phyloP scores from a whole-genome alignment of 192 early-diverging fungal species.

The Coemansia sp. region DNA sequence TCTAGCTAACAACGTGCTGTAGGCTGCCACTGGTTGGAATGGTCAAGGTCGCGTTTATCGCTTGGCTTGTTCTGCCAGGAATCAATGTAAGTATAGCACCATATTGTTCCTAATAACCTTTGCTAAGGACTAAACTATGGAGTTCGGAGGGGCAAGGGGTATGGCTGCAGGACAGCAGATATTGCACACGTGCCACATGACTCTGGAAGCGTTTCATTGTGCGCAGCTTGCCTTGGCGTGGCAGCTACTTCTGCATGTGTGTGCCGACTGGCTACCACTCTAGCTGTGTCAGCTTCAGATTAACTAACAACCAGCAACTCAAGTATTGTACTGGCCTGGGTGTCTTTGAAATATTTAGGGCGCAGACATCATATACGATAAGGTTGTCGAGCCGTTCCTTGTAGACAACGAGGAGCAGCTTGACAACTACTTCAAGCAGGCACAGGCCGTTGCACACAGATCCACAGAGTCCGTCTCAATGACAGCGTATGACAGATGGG shows the following conservation, averaged over 20 bases:
- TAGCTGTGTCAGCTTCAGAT: neutral
- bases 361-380: slow-evolving; percentile 47
- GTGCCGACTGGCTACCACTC: neutral
- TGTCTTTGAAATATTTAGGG: slow-evolving; percentile 22
- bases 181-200: slow-evolving; percentile 12
- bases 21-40: slow-evolving; percentile 54
- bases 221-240: neutral
- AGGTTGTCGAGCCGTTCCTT: slow-evolving; percentile 52
- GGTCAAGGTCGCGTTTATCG: slow-evolving; percentile 47
- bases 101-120: neutral
- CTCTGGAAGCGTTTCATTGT: neutral
- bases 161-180: neutral
- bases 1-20: slow-evolving; percentile 6
- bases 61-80: slow-evolving; percentile 54
- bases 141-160: neutral
- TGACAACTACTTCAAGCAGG: slow-evolving; percentile 44
- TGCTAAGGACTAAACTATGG: neutral
- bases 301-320: neutral
- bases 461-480: slow-evolving; percentile 40
- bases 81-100: slow-evolving; percentile 41
- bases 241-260: slow-evolving; percentile 2
- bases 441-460: slow-evolving; percentile 41
- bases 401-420: slow-evolving; percentile 37
- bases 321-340: neutral
- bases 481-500: slow-evolving; percentile 48